Conservation (phyloP, 2,329 filamentous ascomycete species). For the Alternaria atra region DNA sequence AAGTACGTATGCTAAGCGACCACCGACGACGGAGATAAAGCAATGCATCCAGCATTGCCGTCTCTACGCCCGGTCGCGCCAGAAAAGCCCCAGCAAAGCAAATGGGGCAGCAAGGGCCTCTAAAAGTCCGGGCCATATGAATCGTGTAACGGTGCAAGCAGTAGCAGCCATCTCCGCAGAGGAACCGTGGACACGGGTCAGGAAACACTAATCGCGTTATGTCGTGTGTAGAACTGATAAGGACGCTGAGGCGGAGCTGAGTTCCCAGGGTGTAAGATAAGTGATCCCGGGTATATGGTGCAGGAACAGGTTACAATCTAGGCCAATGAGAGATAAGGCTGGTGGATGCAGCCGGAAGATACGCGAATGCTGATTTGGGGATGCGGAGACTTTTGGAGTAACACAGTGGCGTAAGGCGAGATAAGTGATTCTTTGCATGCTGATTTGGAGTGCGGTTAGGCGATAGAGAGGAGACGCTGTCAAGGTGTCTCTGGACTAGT, state of each 20-base stretch:
- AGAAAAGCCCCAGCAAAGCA: not conserved
- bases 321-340: slow-evolving; percentile 15
- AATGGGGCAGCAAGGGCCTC: not conserved
- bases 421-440: slow-evolving; percentile 5
- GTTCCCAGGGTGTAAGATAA: slow-evolving; percentile 9
- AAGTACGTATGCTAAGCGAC: slow-evolving; percentile 27
- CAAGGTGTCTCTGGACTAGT: not conserved
- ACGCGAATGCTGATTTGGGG: slow-evolving; percentile 12
- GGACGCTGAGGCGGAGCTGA: not conserved
- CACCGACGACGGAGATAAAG: slow-evolving; percentile 18
- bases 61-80: not conserved
- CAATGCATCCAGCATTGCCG: not conserved
- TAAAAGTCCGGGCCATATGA: not conserved
- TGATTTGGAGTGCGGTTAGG: not conserved
- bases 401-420: slow-evolving; percentile 23
- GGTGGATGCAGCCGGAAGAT: slow-evolving; percentile 16
- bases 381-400: slow-evolving; percentile 12
- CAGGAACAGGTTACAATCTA: slow-evolving; percentile 14
- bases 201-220: slow-evolving; percentile 13
- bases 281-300: slow-evolving; percentile 10
- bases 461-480: not conserved
- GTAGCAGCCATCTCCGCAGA: slow-evolving; percentile 10
- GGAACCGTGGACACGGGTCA: slow-evolving; percentile 15
- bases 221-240: slow-evolving; percentile 21
- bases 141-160: not conserved